Evolutionary conservation across 352 stramenopile genomes (phyloP), one percentile per base, ranked within the genome.

Genomic region (Halophytophthora polymorphica): DNA sequence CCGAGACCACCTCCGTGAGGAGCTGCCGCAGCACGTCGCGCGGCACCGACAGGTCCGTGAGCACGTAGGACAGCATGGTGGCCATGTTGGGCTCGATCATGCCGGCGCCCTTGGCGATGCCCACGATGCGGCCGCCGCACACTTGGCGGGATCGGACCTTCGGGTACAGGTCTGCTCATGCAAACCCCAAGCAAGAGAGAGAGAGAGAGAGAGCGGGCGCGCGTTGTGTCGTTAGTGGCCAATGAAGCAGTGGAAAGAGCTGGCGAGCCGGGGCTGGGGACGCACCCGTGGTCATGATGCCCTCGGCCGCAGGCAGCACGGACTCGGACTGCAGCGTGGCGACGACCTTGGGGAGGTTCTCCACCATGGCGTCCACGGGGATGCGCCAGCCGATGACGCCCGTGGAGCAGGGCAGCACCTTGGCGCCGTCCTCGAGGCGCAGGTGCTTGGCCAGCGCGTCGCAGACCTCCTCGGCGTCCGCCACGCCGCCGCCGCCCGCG

Each of bases 21-120:
- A 89, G 46, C 49, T 83, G 62, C 31, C 87, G 83, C 40, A 97
- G 65, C 53, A 86, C 71, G 41, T 94, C 80, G 43, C 84, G 83
- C 23, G 87, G 83, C 45, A 93, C 77, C 53, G 83, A 84, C 40
- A 93, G 65, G 48, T 93, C 82, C 38, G 95, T 94, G 36, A 94
- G 87, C 37, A 93, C 90, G 58, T 88, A 90, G 31, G 76, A 83
- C 23, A 98, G 71, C 83, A 97, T 95, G 31, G 72, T 86, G 50
- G 93, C 79, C 93, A 99, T 98, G 64, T 98, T 96, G 6, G 96
- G 96, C 69, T 99, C 96, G 58, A 99, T 98, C 97, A 99, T 99
- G 37, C 97, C 97, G 10, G 97, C 97, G 13, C 97, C 97, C 70
- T 99, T 99, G 54, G 96, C 97, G 53, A 99, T 98, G 37, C 95